These are phyloP conservation scores for Penstemon newberryi DNA, from an alignment of 257 asterid genomes.

Conservation along the genomic window DNA sequence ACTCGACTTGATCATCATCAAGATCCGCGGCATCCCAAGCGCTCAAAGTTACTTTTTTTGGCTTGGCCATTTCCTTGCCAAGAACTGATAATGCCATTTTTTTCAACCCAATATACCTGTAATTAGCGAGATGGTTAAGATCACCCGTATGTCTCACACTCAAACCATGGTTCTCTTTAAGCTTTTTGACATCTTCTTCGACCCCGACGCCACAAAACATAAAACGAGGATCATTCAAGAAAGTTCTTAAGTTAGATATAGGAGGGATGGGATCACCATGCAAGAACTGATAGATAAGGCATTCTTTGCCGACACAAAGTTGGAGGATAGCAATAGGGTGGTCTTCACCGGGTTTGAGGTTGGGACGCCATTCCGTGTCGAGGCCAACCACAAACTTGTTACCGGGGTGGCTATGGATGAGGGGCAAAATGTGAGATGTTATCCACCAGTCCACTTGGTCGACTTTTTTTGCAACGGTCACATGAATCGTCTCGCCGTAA, in stretches of 20 bases:
- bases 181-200: neutral
- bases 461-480: neutral
- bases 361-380: conserved; percentile 4
- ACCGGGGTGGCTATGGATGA: neutral
- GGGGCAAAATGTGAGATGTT: neutral
- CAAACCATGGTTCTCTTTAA: neutral
- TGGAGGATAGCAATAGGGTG: conserved; percentile 1
- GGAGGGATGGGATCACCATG: neutral
- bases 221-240: neutral
- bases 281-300: neutral
- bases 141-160: neutral
- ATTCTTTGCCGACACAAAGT: neutral
- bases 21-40: conserved; percentile 2
- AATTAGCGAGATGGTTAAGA: neutral
- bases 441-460: neutral
- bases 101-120: neutral
- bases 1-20: neutral
- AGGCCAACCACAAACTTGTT: neutral
- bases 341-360: neutral
- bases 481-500: neutral
- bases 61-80: conserved; percentile 5
- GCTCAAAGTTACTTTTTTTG: neutral
- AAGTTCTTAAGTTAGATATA: neutral
- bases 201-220: neutral
- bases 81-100: neutral